Evolutionary conservation across 1,284 basidiomycete genomes (phyloP), one percentile per base, ranked within the genome.

Genomic region (Pyrrhoderma lamaoense): DNA sequence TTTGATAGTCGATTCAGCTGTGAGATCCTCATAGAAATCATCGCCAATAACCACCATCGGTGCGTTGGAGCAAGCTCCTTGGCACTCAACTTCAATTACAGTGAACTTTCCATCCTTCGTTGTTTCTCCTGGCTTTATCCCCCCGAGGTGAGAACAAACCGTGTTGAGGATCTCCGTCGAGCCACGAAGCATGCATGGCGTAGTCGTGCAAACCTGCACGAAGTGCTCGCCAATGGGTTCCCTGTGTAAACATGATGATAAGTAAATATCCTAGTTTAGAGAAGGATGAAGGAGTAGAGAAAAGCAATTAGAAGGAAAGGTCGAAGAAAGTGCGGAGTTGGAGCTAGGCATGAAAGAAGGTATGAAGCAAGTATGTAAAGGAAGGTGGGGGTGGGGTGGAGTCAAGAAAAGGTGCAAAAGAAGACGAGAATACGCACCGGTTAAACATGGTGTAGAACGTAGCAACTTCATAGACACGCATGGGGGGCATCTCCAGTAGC

Each of bases 371-470:
- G 27, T n/a, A n/a, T n/a, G 27, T 5, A 11, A 31, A 31, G 11
- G 5, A 31, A 31, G 27, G 27, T 31, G 27, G 5, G 27, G 27
- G 27, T 31, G 11, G 16, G 40, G 50, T 9, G 22, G 35, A 42
- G 7, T 8, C n/a, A n/a, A 21, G 37, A 25, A 18, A 46, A n/a
- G 27, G n/a, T 40, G 35, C 35, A 37, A 37, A 37, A 5, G 38
- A 22, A 13, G 27, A 5, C 27, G 27, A 31, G 27, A 31, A 31
- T 11, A 63, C 76, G 62, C 54, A 87, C 87, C 91, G 80, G 74
- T 95, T 96, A 76, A 93, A 98, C 95, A 99, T 98, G 59, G 95
- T 99, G 71, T 99, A 99, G 74, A 99, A 99, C 9, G 93, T 96
- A 11, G 96, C 95, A 47, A 99, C 96, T 72, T 99, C 96, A 69